A percentile compares a stretch with the other conserved stretches of the same genome.
Evolutionary conservation across 176 grass and related monocot genomes (phyloP).

Genomic region (bread wheat (Triticum aestivum)): IWGSC_CS_RefSeq_v2.1 NC_057803.1:640442714-640443213

Average conservation of each 20-base stretch:
- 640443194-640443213: neutral
- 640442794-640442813: neutral
- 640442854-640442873: neutral
- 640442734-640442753: conserved; percentile 4
- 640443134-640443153: neutral
- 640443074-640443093: neutral
- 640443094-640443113: neutral
- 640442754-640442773: neutral
- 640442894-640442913: neutral
- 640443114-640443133: neutral
- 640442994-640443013: neutral
- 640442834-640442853: neutral
- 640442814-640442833: neutral
- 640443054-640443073: conserved; percentile 8
- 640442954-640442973: conserved; percentile 10
- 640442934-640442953: neutral
- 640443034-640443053: neutral
- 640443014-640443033: conserved; percentile 2
- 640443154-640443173: conserved; percentile 35
- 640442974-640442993: neutral
- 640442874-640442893: neutral
- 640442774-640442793: neutral
- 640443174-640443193: conserved; percentile 28
- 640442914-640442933: neutral
- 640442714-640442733: neutral